A percentile compares a stretch with the other conserved stretches of the same genome.
These are phyloP conservation scores for Botryobasidium botryosum DNA, from an alignment of 768 basidiomycete species.

Conservation along the genomic window DNA sequence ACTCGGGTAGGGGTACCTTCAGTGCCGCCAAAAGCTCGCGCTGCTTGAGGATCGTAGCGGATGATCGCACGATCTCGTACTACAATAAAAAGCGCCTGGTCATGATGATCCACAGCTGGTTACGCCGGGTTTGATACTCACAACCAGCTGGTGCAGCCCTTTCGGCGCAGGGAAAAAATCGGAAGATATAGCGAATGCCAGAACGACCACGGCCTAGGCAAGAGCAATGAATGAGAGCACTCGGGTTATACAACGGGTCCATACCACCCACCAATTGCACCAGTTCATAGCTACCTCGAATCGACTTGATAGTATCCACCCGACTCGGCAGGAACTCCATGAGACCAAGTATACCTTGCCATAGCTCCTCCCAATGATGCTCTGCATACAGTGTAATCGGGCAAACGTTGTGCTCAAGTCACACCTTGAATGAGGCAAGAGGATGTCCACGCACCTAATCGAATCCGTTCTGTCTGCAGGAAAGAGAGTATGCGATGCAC, in stretches of 20 bases:
- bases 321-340: conserved; percentile 40
- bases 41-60: conserved; percentile 23
- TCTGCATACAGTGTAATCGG: conserved; percentile 30
- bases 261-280: conserved; percentile 31
- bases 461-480: conserved; percentile 33
- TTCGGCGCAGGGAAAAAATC: conserved; percentile 40
- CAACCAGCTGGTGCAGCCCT: conserved; percentile 43
- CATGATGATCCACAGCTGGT: too few species aligned
- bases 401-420: too few species aligned
- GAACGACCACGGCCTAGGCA: conserved; percentile 32
- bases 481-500: conserved; percentile 41
- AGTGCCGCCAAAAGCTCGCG: conserved; percentile 27
- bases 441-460: conserved; percentile 30
- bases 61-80: not conserved
- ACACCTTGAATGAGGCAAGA: not conserved
- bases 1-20: conserved; percentile 18
- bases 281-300: conserved; percentile 32
- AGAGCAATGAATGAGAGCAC: not conserved
- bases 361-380: conserved; percentile 50
- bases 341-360: conserved; percentile 38
- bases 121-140: too few species aligned
- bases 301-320: conserved; percentile 25
- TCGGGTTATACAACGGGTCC: not conserved
- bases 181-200: conserved; percentile 36
- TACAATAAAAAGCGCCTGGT: not conserved